phyloP scores from a whole-genome alignment of 208 protist genomes.

The Leishmania gerbilli region DNA sequence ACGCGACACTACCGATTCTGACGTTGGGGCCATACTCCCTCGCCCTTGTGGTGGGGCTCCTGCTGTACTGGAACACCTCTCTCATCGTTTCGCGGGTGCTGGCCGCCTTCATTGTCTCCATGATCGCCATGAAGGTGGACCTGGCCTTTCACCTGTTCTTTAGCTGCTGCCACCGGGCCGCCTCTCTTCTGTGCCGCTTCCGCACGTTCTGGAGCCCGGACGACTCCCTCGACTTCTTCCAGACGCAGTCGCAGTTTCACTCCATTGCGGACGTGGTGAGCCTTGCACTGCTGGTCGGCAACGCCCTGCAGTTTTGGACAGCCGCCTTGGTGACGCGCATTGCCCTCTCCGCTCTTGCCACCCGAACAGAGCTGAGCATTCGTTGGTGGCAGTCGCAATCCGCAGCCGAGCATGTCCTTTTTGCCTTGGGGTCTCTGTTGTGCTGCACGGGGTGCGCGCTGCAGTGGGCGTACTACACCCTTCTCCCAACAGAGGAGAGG shows the following conservation, averaged over 20 bases:
- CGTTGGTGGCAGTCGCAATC: conserved; percentile 35
- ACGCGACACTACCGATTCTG: conserved; percentile 9
- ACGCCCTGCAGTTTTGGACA: conserved; percentile 34
- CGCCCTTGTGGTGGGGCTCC: conserved; percentile 17
- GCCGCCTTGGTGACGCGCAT: conserved; percentile 31
- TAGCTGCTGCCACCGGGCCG: conserved; percentile 15
- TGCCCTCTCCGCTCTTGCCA: conserved; percentile 33
- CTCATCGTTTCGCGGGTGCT: conserved; percentile 26
- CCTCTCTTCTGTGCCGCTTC: conserved; percentile 8
- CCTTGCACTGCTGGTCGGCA: conserved; percentile 35
- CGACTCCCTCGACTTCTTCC: conserved; percentile 16
- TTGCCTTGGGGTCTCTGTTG: conserved; percentile 3
- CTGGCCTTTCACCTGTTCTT: conserved; percentile 26
- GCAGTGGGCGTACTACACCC: conserved; percentile 75
- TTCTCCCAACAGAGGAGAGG: conserved; percentile 21
- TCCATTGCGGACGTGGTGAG: conserved; percentile 18
- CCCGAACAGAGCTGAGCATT: conserved; percentile 27
- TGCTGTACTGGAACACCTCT: conserved; percentile 67
- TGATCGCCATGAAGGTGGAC: conserved; percentile 27
- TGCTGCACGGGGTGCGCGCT: conserved; percentile 31
- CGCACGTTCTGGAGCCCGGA: conserved; percentile 13
- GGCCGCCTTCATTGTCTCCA: conserved; percentile 26
- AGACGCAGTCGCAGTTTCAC: conserved; percentile 27
- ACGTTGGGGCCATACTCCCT: conserved; percentile 21
- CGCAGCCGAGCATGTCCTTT: conserved; percentile 12